A percentile compares a stretch with the other conserved stretches of the same genome.
Evolutionary conservation across 768 basidiomycete species (phyloP).

Genomic region (Hericium coralloides): DNA sequence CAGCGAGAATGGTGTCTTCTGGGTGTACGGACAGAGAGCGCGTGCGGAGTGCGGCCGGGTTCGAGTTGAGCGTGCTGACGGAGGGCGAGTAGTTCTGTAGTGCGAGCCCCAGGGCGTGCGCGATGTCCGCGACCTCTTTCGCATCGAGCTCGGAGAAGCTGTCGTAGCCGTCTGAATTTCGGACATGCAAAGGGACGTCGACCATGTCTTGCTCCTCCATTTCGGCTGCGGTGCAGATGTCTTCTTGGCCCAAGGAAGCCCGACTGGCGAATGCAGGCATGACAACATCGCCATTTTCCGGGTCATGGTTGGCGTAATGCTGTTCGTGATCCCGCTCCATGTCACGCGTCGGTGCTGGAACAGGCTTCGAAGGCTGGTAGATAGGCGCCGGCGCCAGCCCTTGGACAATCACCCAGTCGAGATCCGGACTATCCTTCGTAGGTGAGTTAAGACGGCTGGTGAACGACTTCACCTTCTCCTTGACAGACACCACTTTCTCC

Average conservation of each 20-base stretch:
- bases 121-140: slow-evolving; percentile 1
- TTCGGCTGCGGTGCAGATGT: not conserved
- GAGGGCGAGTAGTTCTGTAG: not conserved
- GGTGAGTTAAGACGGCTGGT: not conserved
- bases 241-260: not conserved
- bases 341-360: not conserved
- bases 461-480: not conserved
- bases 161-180: not conserved
- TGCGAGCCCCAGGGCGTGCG: not conserved
- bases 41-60: not conserved
- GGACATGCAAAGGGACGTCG: not conserved
- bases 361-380: not conserved
- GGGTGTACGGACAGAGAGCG: not conserved
- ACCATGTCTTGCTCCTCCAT: not conserved
- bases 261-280: not conserved
- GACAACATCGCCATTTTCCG: too few relatives aligned
- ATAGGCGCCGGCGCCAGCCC: not conserved
- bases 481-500: not conserved
- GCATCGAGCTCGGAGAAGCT: not conserved
- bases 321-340: not conserved
- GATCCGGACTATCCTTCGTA: not conserved
- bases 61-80: not conserved
- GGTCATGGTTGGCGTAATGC: not conserved
- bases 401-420: not conserved
- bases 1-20: not conserved